phyloP scores from a whole-genome alignment of 345 rosid species.

The Arabis alpina region DNA sequence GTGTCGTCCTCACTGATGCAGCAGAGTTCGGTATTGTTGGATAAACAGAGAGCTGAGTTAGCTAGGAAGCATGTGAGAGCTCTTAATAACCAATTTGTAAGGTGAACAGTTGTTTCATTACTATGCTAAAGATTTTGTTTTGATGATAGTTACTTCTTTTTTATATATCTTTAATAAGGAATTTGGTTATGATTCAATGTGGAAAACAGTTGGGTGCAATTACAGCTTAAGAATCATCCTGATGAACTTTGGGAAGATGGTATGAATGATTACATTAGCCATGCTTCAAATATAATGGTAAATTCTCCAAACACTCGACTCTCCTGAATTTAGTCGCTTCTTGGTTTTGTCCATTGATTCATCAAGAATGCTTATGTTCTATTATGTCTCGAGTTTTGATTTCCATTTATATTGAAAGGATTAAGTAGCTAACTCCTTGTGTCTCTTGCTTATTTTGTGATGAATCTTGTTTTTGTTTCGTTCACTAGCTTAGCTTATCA shows the following conservation, averaged over 20 bases:
- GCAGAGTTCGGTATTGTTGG: conserved; percentile 48
- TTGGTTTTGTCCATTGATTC: conserved; percentile 1
- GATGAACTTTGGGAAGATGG: conserved; percentile 99
- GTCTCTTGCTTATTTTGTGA: conserved; percentile 7
- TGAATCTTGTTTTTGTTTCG: neutral
- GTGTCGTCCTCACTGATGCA: conserved; percentile 61
- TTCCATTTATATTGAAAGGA: conserved; percentile 4
- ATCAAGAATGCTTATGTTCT: neutral
- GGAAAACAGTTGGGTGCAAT: conserved; percentile 85
- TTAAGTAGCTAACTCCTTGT: conserved; percentile 1
- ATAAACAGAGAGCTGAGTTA: conserved; percentile 64
- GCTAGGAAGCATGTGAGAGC: conserved; percentile 88
- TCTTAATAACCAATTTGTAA: conserved; percentile 91
- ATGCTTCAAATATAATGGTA: conserved; percentile 83
- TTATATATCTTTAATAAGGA: neutral
- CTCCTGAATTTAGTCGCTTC: neutral
- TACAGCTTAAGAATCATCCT: conserved; percentile 86
- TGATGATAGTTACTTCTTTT: neutral
- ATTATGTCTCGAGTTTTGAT: neutral
- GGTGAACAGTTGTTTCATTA: conserved; percentile 49
- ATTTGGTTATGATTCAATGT: conserved; percentile 28
- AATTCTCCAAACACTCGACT: neutral
- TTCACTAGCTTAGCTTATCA: conserved; percentile 27
- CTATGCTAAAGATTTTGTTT: neutral
- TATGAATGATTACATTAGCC: conserved; percentile 70